phyloP scores from a whole-genome alignment of 1,284 basidiomycete species.

The Ceratobasidium sp. region DNA sequence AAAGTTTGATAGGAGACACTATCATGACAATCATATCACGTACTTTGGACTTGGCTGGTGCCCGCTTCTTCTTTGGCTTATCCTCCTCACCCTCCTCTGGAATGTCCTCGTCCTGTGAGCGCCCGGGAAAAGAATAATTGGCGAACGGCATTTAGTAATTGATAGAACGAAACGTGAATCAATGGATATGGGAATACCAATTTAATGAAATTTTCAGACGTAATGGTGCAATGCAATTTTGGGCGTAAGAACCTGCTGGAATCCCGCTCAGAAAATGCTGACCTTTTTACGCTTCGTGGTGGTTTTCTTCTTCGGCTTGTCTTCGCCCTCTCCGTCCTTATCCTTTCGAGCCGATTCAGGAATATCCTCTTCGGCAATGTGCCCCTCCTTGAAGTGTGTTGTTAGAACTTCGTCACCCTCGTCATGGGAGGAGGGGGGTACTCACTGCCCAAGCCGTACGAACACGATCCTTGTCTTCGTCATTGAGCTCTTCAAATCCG shows the following conservation, averaged over 20 bases:
- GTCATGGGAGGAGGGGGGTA: background rate
- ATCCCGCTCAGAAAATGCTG: background rate
- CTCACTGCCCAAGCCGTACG: slow-evolving; percentile 63
- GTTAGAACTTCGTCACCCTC: background rate
- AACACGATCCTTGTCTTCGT: slow-evolving; percentile 71
- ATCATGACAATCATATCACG: no score
- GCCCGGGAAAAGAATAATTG: background rate
- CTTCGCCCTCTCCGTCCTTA: slow-evolving; percentile 57
- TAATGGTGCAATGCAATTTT: background rate
- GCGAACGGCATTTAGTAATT: background rate
- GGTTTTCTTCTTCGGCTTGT: slow-evolving; percentile 57
- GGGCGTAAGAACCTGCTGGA: background rate
- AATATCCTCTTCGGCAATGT: slow-evolving; percentile 80
- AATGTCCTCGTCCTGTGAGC: slow-evolving; percentile 21
- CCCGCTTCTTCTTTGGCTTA: slow-evolving; percentile 53
- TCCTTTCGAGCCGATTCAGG: slow-evolving; percentile 72
- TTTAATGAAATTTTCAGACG: background rate
- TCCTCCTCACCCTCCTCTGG: slow-evolving; percentile 46
- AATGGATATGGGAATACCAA: background rate
- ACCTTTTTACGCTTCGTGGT: slow-evolving; percentile 43
- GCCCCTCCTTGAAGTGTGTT: slow-evolving; percentile 57
- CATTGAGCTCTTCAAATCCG: slow-evolving; percentile 60
- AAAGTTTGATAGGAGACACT: no score
- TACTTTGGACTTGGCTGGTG: slow-evolving; percentile 43
- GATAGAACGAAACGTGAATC: background rate